Evolutionary conservation across 2,329 filamentous ascomycete genomes (phyloP).

Genomic region (Rutstroemia sp.): DNA sequence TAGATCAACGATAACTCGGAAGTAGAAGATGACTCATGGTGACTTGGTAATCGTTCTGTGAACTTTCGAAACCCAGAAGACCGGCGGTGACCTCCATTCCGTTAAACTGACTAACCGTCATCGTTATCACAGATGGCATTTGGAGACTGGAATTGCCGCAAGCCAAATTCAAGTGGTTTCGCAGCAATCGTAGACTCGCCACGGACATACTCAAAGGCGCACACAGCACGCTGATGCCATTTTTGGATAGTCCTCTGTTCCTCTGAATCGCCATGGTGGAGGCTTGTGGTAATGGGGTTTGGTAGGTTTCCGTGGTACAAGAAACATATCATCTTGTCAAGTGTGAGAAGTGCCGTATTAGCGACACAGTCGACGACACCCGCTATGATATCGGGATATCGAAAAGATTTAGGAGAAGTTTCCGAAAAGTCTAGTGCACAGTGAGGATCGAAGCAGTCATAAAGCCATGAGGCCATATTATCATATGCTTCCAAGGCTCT

Average conservation of each 20-base stretch:
- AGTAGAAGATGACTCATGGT: too few relatives aligned
- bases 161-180: background rate
- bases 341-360: background rate
- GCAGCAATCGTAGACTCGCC: background rate
- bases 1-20: too few relatives aligned
- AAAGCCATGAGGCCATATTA: background rate
- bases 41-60: too few relatives aligned
- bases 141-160: background rate
- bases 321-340: background rate
- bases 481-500: background rate
- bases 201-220: background rate
- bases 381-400: conserved; percentile 1
- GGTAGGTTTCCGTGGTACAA: background rate
- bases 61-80: too few relatives aligned
- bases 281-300: too few relatives aligned
- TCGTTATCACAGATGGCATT: background rate
- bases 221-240: conserved; percentile 1
- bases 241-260: background rate
- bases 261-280: background rate
- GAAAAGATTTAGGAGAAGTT: background rate
- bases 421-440: background rate
- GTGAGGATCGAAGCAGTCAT: background rate
- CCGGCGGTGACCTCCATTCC: too few relatives aligned
- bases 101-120: too few relatives aligned
- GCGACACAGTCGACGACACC: conserved; percentile 1